Base-by-base conservation (phyloP, 192 early-diverging fungal genomes). In the Coemansia sp. region DNA sequence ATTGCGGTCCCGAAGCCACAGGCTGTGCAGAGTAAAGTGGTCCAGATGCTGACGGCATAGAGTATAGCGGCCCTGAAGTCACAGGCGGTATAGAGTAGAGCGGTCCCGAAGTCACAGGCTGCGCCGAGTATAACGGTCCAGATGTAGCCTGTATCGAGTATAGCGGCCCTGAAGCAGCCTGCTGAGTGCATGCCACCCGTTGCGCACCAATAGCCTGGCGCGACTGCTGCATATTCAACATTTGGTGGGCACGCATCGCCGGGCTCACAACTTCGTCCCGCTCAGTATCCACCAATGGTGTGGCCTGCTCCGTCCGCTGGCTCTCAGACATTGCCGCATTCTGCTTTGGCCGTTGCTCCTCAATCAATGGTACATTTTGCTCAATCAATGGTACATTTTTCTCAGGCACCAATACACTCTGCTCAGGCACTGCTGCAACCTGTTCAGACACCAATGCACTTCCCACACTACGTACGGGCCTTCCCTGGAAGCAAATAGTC, bases 401-500 rank as follows among this genome's bases (percentile, higher is more conserved):
- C 6, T 32, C 32, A 32, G 32, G 32, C 32, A 32, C 32, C 32
- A 7, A 5, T 6, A 7, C 32, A 32, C 32, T 32, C 32, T 6
- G 32, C 32, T 7, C 6, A 32, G 32, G 6, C 32, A 27, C 19
- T 21, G 19, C 19, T 21, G 0, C 19, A 21, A 0, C 19, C 19
- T 21, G 19, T 21, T 21, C 19, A 21, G 19, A 21, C 25, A 32
- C 32, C 32, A 32, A 32, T 8, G 6, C 6, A 7, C 32, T 15
- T 0, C 19, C 19, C 19, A 21, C 19, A 21, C 19, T 21, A 21
- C 19, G 19, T 21, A 21, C 19, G 19, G 72, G 66, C 4, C 73
- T 51, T 35, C 73, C 73, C 29, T 76, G 74, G 57, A 76, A 76
- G 35, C 64, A 76, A 19, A 76, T 70, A 5, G 68, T 70, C 37